These are phyloP conservation scores for Myriosclerotinia scirpicola DNA, from an alignment of 2,329 filamentous ascomycete species.

Conservation along the genomic window DNA sequence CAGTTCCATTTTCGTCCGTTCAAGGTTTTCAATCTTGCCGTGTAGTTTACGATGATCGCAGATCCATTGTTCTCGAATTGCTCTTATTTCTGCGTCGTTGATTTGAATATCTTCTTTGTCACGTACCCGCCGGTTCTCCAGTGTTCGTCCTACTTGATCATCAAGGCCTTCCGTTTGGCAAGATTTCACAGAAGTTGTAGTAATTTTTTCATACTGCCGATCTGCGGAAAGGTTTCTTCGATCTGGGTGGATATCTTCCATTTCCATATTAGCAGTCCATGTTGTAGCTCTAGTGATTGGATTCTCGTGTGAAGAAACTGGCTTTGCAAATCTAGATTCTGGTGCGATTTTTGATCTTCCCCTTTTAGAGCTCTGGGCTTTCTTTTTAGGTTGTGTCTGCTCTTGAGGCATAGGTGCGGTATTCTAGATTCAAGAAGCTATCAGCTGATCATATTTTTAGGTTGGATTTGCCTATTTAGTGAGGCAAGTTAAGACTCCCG, in stretches of 20 bases:
- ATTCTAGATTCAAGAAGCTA: not conserved
- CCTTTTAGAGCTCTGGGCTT: not conserved
- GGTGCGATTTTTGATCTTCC: too few relatives aligned
- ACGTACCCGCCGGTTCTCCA: not conserved
- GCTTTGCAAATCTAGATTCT: not conserved
- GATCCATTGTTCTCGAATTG: not conserved
- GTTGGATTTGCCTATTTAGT: too few relatives aligned
- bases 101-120: not conserved
- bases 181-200: not conserved
- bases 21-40: not conserved
- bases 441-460: too few relatives aligned
- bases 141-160: not conserved
- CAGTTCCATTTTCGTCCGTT: not conserved
- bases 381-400: not conserved
- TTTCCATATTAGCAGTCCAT: not conserved
- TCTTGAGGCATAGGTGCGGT: not conserved
- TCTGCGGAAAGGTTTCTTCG: not conserved
- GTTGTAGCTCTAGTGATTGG: not conserved
- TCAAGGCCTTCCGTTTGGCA: too few relatives aligned
- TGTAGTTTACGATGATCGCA: not conserved
- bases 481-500: too few relatives aligned
- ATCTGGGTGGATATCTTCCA: not conserved
- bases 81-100: not conserved
- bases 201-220: not conserved
- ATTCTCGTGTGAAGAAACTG: not conserved